Evolutionary conservation across 2,329 filamentous ascomycete species (phyloP), one percentile per base, ranked within the genome.

Genomic region (Cordyceps tenuipes): DNA sequence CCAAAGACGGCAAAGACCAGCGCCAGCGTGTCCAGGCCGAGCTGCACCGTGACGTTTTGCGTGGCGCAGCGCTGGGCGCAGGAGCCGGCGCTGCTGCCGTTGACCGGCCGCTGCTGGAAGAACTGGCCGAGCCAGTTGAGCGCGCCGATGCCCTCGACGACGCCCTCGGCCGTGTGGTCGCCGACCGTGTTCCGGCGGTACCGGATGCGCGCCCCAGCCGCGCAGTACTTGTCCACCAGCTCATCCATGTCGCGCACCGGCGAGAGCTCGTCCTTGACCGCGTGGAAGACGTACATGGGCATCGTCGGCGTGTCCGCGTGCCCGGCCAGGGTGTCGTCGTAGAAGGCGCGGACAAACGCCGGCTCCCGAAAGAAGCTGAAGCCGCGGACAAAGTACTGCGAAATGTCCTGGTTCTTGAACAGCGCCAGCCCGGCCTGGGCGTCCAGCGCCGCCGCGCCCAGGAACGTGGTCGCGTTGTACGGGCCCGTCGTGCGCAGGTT

Each of bases 331-430:
- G 54, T 39, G n/a, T 57, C 44, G 29, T 49, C 54, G 26, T 39
- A 44, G 13, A 57, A 57, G 13, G 44, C 44, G 19, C 13, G 43
- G 29, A 21, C 19, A 17, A 57, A 48, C 17, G 43, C 54, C 7
- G 54, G 54, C 15, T 57, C 44, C 4, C 13, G 9, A 6, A 59
- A 8, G 29, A 57, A 48, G 39, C 48, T 47, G 31, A 61, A 61
- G 1, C 59, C 59, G 5, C 48, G 5, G 36, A 56, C 41, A 46
- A 61, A 57, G 54, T 61, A 61, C 17, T 62, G 34, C 8, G 44
- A 41, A 17, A 62, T 29, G 21, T 57, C 52, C 8, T 62, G 57
- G 23, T 44, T 43, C 17, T 43, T 17, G n/a, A 53, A 62, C 2
- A 59, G 39, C 2, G n/a, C 1, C 12, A 21, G 10, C 19, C 53